Percentiles rank a stretch among this genome's conserved stretches.
Evolutionary conservation across 108 stramenopile species (phyloP).

Genomic region (Pseudonitzschia delicatissima): DNA sequence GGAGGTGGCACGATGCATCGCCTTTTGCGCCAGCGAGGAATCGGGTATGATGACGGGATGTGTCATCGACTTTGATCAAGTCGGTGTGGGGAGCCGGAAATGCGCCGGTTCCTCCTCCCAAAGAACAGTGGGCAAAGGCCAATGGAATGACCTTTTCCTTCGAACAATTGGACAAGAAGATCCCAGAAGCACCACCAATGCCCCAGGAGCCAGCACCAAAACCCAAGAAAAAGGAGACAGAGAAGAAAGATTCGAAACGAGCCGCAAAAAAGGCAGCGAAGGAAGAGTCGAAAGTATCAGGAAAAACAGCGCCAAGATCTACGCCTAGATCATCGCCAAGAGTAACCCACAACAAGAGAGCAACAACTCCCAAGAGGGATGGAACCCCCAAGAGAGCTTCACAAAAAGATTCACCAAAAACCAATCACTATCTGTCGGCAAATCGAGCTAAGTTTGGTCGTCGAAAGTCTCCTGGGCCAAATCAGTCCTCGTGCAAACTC

Average conservation of each 20-base stretch:
- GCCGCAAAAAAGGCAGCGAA: not conserved
- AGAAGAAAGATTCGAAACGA: not conserved
- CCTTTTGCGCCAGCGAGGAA: conserved; percentile 26
- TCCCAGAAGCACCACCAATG: not conserved
- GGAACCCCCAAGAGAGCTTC: too few relatives aligned
- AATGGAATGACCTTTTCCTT: conserved; percentile 23
- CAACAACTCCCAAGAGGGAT: too few relatives aligned
- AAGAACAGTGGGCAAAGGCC: conserved; percentile 18
- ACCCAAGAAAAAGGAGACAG: not conserved
- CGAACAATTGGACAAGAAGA: not conserved
- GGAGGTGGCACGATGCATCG: conserved; percentile 30
- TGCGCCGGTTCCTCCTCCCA: conserved; percentile 25
- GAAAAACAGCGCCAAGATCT: not conserved
- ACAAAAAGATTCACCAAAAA: too few relatives aligned
- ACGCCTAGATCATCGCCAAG: not conserved
- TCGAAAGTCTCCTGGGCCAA: too few relatives aligned
- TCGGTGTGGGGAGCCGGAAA: conserved; percentile 22
- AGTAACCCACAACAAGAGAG: not conserved
- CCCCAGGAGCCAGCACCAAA: too few relatives aligned
- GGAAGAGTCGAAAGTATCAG: not conserved
- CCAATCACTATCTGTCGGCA: too few relatives aligned
- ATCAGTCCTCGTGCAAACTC: too few relatives aligned
- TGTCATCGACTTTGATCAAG: conserved; percentile 35
- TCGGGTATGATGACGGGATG: conserved; percentile 38
- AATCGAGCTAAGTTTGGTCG: too few relatives aligned